These are phyloP conservation scores for Annulohypoxylon truncatum DNA, from an alignment of 2,329 filamentous ascomycete genomes.

Conservation along the genomic window DNA sequence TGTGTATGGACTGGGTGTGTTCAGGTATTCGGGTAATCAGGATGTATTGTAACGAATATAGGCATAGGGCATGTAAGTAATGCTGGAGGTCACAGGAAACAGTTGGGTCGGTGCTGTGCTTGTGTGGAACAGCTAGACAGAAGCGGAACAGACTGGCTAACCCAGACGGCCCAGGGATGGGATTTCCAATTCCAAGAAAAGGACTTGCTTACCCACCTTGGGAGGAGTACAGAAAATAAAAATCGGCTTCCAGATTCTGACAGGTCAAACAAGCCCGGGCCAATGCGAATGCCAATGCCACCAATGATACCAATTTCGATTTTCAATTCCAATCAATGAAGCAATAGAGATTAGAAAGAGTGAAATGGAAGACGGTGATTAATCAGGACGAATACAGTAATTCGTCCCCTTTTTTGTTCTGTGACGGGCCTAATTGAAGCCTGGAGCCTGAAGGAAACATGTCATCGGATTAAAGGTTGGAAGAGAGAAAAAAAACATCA, in stretches of 20 bases:
- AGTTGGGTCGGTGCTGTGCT: conserved; percentile 17
- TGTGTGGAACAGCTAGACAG: background rate
- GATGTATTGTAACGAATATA: background rate
- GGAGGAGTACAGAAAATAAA: conserved; percentile 15
- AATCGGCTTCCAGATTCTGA: conserved; percentile 22
- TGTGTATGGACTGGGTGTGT: background rate
- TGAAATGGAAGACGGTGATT: conserved; percentile 6
- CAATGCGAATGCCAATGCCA: conserved; percentile 13
- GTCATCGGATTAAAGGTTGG: conserved; percentile 17
- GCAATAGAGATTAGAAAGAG: conserved; percentile 1
- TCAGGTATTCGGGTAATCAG: background rate
- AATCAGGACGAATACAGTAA: conserved; percentile 22
- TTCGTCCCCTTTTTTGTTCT: conserved; percentile 28
- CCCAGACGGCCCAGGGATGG: background rate
- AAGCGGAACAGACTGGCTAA: background rate
- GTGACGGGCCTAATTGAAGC: conserved; percentile 14
- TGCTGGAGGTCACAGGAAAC: background rate
- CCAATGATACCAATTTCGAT: conserved; percentile 17
- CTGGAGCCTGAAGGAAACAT: conserved; percentile 30
- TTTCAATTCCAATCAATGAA: conserved; percentile 30
- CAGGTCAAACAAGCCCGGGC: conserved; percentile 21
- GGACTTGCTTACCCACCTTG: conserved; percentile 21
- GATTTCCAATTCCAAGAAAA: conserved; percentile 25
- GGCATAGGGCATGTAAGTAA: background rate
- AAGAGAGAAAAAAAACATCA: conserved; percentile 18